Evolutionary conservation across 208 protist species (phyloP), one percentile per base, ranked within the genome.

Genomic region (Wallacemonas rigidus): DNA sequence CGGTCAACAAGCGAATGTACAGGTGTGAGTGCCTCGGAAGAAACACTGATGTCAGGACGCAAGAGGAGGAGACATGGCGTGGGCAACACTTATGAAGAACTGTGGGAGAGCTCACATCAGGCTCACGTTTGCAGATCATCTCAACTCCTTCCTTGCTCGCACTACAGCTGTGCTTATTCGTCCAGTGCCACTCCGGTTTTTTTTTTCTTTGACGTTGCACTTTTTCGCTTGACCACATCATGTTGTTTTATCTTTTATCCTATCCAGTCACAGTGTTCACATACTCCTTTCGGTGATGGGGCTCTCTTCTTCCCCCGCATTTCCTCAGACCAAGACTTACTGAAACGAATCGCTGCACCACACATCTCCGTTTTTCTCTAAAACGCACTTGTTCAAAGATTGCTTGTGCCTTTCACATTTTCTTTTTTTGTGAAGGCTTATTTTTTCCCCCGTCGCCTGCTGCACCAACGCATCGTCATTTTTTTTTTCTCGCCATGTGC

Each of bases 241-340:
- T 38, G 44, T 17, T 65, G 3, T 39, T 39, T 65, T 26, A 26
- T 26, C 44, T 36, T 48, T 69, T 43, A 39, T 58, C n/a, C 64
- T 26, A 15, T 44, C 64, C 47, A 47, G 47, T 57, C 51, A 14
- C n/a, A 9, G 64, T 40, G 51, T 44, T 69, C 26, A 5, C 35
- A 47, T n/a, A 57, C 48, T 65, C 45, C 44, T 48, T 61, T 71
- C 50, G 69, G 55, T 80, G 79, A 75, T 91, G 83, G 82, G 76
- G 80, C 86, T 78, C 74, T 75, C 82, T 88, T 91, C 86, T 91
- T 91, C 86, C 86, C 86, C 86, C 82, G 56, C 58, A 75, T 82
- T 77, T 69, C 56, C 26, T 54, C 41, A 58, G 35, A 58, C 45
- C 40, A 65, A 53, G 8, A 44, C 26, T 62, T 65, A n/a, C 44